Percentiles rank a stretch among this genome's conserved stretches.
Evolutionary conservation across 1,139 yeast genomes (phyloP).

Genomic region (Magnusiomyces sp.): DNA sequence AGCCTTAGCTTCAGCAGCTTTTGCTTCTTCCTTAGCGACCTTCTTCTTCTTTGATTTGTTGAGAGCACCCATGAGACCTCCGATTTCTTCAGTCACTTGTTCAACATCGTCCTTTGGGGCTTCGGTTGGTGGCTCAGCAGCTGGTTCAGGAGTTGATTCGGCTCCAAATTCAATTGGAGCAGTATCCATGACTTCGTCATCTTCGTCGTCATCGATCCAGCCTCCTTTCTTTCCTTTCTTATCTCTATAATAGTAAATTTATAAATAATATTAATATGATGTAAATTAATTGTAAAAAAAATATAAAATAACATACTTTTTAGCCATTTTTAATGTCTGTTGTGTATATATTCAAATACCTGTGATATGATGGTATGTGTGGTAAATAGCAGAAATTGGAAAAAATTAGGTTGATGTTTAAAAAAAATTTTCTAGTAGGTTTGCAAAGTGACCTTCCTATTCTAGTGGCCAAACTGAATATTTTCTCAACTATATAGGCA

Average conservation of each 20-base stretch:
- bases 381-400: neutral
- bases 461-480: neutral
- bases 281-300: too few species aligned
- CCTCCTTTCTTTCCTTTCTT: constrained; percentile 45
- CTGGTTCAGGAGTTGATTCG: constrained; percentile 15
- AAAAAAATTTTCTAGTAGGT: neutral
- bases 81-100: constrained; percentile 37
- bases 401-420: too few species aligned
- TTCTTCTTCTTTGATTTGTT: constrained; percentile 72
- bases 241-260: constrained; percentile 17
- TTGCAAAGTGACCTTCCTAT: too few species aligned
- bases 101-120: constrained; percentile 28
- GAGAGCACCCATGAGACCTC: constrained; percentile 70
- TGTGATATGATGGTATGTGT: neutral
- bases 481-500: neutral
- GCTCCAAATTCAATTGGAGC: constrained; percentile 50
- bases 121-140: constrained; percentile 16
- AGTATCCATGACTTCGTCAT: constrained; percentile 45
- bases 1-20: constrained; percentile 28
- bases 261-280: too few species aligned
- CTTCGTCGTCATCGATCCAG: constrained; percentile 80
- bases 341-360: neutral
- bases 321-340: neutral
- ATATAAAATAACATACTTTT: neutral
- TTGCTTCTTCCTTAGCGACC: constrained; percentile 45